Percentiles rank a stretch among this genome's conserved stretches.
Evolutionary conservation across 2,329 filamentous ascomycete species (phyloP).

Genomic region (Diaporthe sp.): DNA sequence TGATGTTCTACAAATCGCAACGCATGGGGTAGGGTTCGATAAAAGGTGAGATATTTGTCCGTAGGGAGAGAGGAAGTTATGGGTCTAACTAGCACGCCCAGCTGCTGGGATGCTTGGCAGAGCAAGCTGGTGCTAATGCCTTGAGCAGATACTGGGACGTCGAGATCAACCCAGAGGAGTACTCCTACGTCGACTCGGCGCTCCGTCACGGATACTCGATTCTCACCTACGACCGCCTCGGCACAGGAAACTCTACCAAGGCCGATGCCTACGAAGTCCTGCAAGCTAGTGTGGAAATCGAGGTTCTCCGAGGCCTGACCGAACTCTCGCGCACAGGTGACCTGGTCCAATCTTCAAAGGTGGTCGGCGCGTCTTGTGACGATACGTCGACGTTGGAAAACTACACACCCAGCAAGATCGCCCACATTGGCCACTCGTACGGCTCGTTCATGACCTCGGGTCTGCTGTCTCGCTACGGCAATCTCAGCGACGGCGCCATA

Average conservation of each 20-base stretch:
- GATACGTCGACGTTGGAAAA: conserved; percentile 41
- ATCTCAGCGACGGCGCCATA: conserved; percentile 54
- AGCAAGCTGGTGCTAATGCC: background rate
- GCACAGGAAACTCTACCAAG: conserved; percentile 53
- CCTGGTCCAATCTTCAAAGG: conserved; percentile 46
- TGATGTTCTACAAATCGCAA: conserved; percentile 55
- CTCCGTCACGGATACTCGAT: conserved; percentile 55
- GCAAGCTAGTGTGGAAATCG: conserved; percentile 55
- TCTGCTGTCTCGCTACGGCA: conserved; percentile 44
- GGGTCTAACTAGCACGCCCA: no score
- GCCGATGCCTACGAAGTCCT: conserved; percentile 56
- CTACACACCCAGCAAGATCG: conserved; percentile 49
- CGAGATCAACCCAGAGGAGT: conserved; percentile 46
- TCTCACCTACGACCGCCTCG: conserved; percentile 56
- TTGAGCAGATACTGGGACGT: conserved; percentile 53
- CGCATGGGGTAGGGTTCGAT: conserved; percentile 58
- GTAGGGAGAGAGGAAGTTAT: background rate
- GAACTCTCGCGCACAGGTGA: conserved; percentile 52
- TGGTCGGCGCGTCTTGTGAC: conserved; percentile 12
- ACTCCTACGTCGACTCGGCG: conserved; percentile 54
- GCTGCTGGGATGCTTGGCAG: background rate
- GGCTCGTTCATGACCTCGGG: conserved; percentile 42
- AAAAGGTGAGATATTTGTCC: conserved; percentile 57
- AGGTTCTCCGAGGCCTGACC: conserved; percentile 55
- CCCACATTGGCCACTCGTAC: conserved; percentile 48